These are phyloP conservation scores for Phialophora tarda DNA, from an alignment of 2,329 filamentous ascomycete species.

Conservation along the genomic window DNA sequence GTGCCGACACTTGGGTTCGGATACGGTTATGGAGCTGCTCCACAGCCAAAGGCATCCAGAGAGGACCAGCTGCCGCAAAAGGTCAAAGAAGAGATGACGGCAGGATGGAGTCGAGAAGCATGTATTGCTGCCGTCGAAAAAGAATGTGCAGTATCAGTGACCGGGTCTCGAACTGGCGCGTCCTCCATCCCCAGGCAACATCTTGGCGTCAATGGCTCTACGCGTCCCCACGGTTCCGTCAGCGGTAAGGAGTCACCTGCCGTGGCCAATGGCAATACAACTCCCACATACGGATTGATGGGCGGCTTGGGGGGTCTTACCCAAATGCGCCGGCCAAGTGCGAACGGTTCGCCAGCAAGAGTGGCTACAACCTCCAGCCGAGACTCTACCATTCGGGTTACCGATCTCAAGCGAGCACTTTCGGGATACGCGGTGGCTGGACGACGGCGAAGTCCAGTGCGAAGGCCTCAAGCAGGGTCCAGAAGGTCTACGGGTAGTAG, in stretches of 20 bases:
- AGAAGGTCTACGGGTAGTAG: slow-evolving; percentile 46
- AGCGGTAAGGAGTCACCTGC: slow-evolving; percentile 40
- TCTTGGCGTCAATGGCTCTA: slow-evolving; percentile 36
- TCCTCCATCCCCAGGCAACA: slow-evolving; percentile 40
- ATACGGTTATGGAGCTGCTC: slow-evolving; percentile 49
- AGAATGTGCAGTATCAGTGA: slow-evolving; percentile 72
- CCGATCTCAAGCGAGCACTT: slow-evolving; percentile 55
- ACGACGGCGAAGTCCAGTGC: slow-evolving; percentile 51
- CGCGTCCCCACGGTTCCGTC: slow-evolving; percentile 24
- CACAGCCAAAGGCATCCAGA: slow-evolving; percentile 42
- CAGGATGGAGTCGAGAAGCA: slow-evolving; percentile 78
- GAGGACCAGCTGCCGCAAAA: slow-evolving; percentile 67
- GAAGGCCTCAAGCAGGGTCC: slow-evolving; percentile 38
- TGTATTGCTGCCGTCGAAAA: slow-evolving; percentile 71
- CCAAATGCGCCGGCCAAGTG: slow-evolving; percentile 46
- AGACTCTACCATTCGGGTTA: slow-evolving; percentile 55
- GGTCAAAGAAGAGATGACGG: slow-evolving; percentile 76
- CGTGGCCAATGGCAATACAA: slow-evolving; percentile 28
- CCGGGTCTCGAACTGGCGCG: slow-evolving; percentile 71
- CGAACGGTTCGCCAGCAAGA: slow-evolving; percentile 45
- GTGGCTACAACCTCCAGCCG: slow-evolving; percentile 47
- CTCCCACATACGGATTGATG: slow-evolving; percentile 32
- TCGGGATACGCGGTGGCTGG: slow-evolving; percentile 47
- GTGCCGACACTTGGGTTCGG: slow-evolving; percentile 65
- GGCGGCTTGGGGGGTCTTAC: slow-evolving; percentile 42